These are phyloP conservation scores for Lyophyllum semitale DNA, from an alignment of 768 basidiomycete genomes.

Conservation along the genomic window DNA sequence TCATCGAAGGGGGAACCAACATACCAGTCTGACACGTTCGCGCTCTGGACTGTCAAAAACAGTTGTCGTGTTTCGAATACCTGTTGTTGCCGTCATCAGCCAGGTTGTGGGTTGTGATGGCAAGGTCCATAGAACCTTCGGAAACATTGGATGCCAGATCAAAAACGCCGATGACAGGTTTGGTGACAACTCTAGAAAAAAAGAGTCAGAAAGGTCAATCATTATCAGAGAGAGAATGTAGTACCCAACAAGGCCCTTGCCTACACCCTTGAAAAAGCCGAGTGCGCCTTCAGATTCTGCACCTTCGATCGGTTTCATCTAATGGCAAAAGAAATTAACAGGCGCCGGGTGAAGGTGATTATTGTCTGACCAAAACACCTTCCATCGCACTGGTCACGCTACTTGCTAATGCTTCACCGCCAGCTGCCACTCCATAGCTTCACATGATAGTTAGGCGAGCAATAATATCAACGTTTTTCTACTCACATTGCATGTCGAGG, in stretches of 20 bases:
- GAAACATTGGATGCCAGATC: constrained; percentile 94
- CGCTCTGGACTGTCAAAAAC: constrained; percentile 93
- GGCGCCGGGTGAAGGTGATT: not conserved
- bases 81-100: constrained; percentile 34
- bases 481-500: constrained; percentile 93
- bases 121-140: constrained; percentile 58
- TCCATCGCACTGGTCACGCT: constrained; percentile 96
- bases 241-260: constrained; percentile 94
- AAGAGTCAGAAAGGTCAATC: not conserved
- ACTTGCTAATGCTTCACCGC: constrained; percentile 90
- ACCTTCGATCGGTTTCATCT: constrained; percentile 98
- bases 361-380: constrained; percentile 73
- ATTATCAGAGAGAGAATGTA: constrained; percentile 13
- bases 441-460: not conserved
- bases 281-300: constrained; percentile 92
- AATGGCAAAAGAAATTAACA: constrained; percentile 2
- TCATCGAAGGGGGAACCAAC: not conserved
- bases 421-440: constrained; percentile 95
- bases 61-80: constrained; percentile 97
- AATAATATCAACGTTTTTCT: not conserved
- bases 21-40: constrained; percentile 80
- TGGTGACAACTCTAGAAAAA: constrained; percentile 79
- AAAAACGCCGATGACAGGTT: constrained; percentile 95
- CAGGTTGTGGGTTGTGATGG: not conserved
- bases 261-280: constrained; percentile 98